These are phyloP conservation scores for Fremontodendron californicum DNA, from an alignment of 345 rosid species.

Conservation along the genomic window DNA sequence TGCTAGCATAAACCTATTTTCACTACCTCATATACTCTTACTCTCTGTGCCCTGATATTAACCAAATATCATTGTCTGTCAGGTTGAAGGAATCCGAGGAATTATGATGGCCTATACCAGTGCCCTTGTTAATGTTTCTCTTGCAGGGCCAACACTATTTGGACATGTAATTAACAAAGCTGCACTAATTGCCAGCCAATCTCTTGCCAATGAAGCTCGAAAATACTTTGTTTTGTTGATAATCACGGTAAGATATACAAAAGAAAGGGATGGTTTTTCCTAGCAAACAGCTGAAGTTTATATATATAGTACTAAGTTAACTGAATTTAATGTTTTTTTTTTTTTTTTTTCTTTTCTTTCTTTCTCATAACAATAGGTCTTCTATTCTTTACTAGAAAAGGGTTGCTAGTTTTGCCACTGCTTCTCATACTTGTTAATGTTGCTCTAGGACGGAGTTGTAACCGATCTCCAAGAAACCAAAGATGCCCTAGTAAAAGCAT, in stretches of 20 bases:
- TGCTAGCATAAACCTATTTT: conserved; percentile 3
- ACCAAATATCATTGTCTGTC: conserved; percentile 13
- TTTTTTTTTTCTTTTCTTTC: not conserved
- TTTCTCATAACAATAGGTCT: conserved; percentile 2
- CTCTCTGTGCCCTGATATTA: not conserved
- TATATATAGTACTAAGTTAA: not conserved
- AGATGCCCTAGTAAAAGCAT: conserved; percentile 87
- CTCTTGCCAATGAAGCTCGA: conserved; percentile 57
- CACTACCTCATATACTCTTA: not conserved
- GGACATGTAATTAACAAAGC: conserved; percentile 80
- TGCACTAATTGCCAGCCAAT: conserved; percentile 65
- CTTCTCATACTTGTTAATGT: not conserved
- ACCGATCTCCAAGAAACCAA: conserved; percentile 97
- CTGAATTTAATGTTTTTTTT: not conserved
- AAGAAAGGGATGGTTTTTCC: not conserved
- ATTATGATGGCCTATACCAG: conserved; percentile 74
- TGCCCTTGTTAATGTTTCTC: conserved; percentile 84
- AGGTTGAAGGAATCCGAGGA: conserved; percentile 94
- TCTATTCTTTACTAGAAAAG: conserved; percentile 6
- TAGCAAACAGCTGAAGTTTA: not conserved
- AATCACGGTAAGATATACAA: conserved; percentile 63
- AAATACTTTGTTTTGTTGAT: conserved; percentile 76
- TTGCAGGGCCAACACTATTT: conserved; percentile 94
- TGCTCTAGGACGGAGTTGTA: conserved; percentile 78
- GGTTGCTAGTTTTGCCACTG: not conserved